Base-by-base conservation (phyloP, 495 filamentous ascomycete genomes). In the Penicillium cataractarum region DNA sequence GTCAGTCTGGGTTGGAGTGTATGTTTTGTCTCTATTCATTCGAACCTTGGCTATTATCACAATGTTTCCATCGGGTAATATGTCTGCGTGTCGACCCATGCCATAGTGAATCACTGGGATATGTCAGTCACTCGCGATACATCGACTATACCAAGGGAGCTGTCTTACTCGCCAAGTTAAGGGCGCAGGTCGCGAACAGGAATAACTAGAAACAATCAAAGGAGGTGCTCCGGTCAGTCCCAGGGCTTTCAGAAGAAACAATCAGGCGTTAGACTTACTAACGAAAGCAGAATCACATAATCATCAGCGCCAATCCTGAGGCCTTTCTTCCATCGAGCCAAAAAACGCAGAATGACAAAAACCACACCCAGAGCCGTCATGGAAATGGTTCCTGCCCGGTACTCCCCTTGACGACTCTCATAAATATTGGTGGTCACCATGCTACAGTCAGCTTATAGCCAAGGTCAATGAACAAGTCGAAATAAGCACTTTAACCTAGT, bases 331-430 rank as follows among this genome's bases (percentile, higher is more conserved):
- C 57, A 61, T 15, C 49, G 53, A 4, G 57, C 33, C 9, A 59
- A n/a, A 54, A 62, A 62, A 22, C 64, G 39, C 29, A 69, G 49
- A 48, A 40, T 35, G 15, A 66, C 60, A 21, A 68, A 68, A 2
- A 65, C 29, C 3, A 56, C 35, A 6, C 35, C 63, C 31, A 68
- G 52, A n/a, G 52, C 59, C 7, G 59, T 62, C 66, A 63, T 57
- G 17, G 52, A 13, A 13, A 65, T 58, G 1, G 60, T 68, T 12
- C 39, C 46, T 2, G 66, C 54, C 37, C 44, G 66, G 31, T 53
- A 63, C 37, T 62, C 53, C 21, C 48, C 48, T 22, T 65, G 63
- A 26, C 26, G 48, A 40, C 42, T 63, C n/a, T 50, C 57, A 33
- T 57, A 17, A 6, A 51, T 39, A 24, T 58, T 6, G 17, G 15